Base-by-base conservation (phyloP, 2,329 filamentous ascomycete genomes). In the Trichoderma sp. region DNA sequence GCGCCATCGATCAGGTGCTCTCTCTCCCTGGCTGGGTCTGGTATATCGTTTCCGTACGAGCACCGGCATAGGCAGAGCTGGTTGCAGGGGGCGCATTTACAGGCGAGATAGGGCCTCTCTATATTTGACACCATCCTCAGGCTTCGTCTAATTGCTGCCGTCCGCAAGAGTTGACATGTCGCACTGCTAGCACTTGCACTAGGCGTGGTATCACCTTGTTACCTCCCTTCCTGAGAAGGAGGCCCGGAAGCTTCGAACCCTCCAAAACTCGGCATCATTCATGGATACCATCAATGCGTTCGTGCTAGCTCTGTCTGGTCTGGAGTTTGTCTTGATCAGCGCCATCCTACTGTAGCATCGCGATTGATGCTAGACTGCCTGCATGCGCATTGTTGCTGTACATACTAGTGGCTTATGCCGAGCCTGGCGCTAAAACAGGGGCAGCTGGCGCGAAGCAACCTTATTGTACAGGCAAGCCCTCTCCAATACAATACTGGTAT, bases 41-140 rank as follows among this genome's bases (percentile, higher is more conserved):
- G 33, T 13, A 13, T 7, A 33, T 10, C 31, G 31, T 33, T 10
- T 8, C 8, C 8, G 29, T 62, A 35, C 7, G 31, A 33, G 59
- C 24, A 52, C 16, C 14, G 27, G 11, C 31, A 33, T 49, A 35
- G 16, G 2, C 8, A 35, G 33, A 35, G 33, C 13, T 14, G 13
- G 40, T 21, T 14, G 59, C 43, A 43, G 60, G 60, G 60, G 56
- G 33, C 1, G 8, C 16, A 5, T 31, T 49, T 14, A 21, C 13
- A 63, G 43, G 60, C 60, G 60, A 63, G 60, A 63, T 63, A 63
- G 53, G 29, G 60, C 43, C 40, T 37, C 60, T 49, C 11, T 49
- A 11, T 21, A 49, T 24, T 24, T 16, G 47, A 43, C 40, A 43
- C 40, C 40, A 19, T 43, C 40, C 40, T 43, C 40, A 43, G 40